Percentiles rank a stretch among this genome's conserved stretches.
phyloP scores from a whole-genome alignment of 306 rosid genomes.

The Clitoria ternatea region DNA sequence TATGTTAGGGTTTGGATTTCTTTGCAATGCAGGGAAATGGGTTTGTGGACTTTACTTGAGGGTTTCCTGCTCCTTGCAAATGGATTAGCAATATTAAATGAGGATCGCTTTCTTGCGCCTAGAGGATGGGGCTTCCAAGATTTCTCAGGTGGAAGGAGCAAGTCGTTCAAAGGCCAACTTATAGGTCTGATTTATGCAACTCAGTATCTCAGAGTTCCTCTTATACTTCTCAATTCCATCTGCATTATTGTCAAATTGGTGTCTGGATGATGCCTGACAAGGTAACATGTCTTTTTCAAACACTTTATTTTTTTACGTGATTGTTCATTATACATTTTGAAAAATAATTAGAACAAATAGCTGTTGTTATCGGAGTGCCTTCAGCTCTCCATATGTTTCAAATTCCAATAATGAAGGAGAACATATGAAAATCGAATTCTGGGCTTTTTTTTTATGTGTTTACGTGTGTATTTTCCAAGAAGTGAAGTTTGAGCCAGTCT shows the following conservation, averaged over 20 bases:
- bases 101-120: constrained; percentile 65
- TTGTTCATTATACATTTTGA: not conserved
- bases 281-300: constrained; percentile 31
- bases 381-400: not conserved
- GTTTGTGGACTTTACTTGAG: constrained; percentile 70
- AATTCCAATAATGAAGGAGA: not conserved
- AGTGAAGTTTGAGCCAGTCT: not conserved
- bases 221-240: constrained; percentile 58
- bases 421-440: not conserved
- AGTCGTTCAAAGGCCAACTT: constrained; percentile 69
- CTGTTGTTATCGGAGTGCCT: not conserved
- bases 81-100: constrained; percentile 63
- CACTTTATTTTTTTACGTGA: not conserved
- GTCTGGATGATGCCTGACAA: constrained; percentile 46
- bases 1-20: not conserved
- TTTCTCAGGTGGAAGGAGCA: constrained; percentile 53
- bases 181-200: constrained; percentile 80
- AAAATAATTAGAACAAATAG: not conserved
- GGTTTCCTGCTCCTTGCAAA: constrained; percentile 72
- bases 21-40: constrained; percentile 57
- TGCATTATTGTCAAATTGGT: constrained; percentile 66
- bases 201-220: constrained; percentile 73
- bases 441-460: not conserved
- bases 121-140: constrained; percentile 64
- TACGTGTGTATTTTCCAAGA: not conserved